phyloP scores from a whole-genome alignment of 2,329 filamentous ascomycete species.

The Colletotrichum melonis region DNA sequence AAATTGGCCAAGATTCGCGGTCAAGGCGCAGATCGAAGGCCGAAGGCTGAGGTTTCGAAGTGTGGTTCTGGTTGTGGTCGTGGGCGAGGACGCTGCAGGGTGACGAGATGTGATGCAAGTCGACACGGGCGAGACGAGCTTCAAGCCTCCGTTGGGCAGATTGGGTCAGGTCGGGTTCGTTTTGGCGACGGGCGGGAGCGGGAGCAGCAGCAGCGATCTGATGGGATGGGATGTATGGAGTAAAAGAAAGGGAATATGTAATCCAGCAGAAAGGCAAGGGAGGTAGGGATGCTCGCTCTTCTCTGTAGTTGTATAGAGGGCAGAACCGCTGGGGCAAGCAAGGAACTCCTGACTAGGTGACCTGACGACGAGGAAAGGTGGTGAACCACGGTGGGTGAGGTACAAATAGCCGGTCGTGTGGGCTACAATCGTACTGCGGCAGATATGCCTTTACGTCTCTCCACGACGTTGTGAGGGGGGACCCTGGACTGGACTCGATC shows the following conservation, averaged over 20 bases:
- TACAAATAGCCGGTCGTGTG: background rate
- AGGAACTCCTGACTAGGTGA: conserved; percentile 8
- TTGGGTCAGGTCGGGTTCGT: conserved; percentile 33
- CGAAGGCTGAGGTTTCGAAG: background rate
- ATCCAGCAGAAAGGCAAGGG: background rate
- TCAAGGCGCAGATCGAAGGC: conserved; percentile 4
- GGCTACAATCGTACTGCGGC: background rate
- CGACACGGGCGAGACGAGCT: background rate
- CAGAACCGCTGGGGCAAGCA: background rate
- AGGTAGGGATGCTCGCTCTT: background rate
- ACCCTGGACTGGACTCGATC: conserved; percentile 21
- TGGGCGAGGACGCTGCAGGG: conserved; percentile 1
- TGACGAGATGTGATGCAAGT: conserved; percentile 20
- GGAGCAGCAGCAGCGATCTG: conserved; percentile 36
- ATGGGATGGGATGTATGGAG: conserved; percentile 30
- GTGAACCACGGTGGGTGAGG: background rate
- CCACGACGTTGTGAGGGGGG: conserved; percentile 25
- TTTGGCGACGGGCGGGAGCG: conserved; percentile 35
- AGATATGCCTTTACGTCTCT: background rate
- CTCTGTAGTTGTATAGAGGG: background rate
- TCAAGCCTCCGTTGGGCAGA: conserved; percentile 3
- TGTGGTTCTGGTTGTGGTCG: background rate
- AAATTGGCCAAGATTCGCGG: background rate
- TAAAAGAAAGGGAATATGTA: conserved; percentile 5
- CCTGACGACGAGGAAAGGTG: background rate